These are phyloP conservation scores for Coelastrella sp. DNA, from an alignment of 139 green algal species.

Conservation along the genomic window DNA sequence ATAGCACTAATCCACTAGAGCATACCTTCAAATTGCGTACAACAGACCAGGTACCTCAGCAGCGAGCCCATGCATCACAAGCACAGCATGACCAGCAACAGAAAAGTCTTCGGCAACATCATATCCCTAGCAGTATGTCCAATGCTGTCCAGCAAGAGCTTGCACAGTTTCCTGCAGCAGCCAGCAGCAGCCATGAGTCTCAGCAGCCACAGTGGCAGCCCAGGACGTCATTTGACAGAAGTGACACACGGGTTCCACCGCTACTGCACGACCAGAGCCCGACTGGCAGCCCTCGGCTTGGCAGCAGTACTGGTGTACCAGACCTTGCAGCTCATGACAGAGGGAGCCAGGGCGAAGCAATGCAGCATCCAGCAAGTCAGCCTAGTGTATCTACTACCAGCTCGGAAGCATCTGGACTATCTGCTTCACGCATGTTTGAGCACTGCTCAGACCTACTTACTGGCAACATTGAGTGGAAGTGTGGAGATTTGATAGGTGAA, in stretches of 20 bases:
- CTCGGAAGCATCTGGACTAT: neutral
- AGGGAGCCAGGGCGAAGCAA: too few relatives aligned
- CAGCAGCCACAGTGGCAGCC: conserved; percentile 15
- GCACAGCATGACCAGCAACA: conserved; percentile 30
- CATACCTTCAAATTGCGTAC: neutral
- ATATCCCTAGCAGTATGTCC: neutral
- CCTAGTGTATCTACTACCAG: neutral
- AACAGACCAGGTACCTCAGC: neutral
- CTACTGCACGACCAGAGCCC: conserved; percentile 22
- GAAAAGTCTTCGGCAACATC: neutral
- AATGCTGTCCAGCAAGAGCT: too few relatives aligned
- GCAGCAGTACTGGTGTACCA: conserved; percentile 16
- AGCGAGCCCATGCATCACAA: neutral
- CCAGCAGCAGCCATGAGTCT: neutral
- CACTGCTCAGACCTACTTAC: conserved; percentile 34
- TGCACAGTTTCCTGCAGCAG: neutral
- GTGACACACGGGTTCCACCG: neutral
- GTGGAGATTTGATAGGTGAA: conserved; percentile 88
- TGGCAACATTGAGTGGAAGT: conserved; percentile 78
- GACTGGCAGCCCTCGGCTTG: neutral
- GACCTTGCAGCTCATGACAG: too few relatives aligned
- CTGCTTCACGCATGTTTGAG: conserved; percentile 49
- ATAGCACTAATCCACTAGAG: neutral
- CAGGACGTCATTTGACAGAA: neutral
- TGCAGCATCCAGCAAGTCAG: neutral